phyloP scores from a whole-genome alignment of 176 grass and related monocot species.

The Luzula sylvatica region DNA sequence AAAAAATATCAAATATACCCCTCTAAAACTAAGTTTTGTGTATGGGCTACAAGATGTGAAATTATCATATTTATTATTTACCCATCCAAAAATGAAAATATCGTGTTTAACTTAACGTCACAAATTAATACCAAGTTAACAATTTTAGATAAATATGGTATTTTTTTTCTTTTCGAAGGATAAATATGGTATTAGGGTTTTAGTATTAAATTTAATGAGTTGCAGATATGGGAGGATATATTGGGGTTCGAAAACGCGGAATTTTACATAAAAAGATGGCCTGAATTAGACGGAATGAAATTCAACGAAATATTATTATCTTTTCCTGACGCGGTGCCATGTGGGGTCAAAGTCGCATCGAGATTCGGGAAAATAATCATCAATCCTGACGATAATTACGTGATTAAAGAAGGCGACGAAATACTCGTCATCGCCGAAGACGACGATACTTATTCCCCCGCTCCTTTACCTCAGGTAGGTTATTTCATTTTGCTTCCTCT shows the following conservation, averaged over 20 bases:
- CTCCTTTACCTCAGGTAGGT: slow-evolving; percentile 50
- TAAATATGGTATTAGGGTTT: too few species aligned
- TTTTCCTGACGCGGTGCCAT: slow-evolving; percentile 93
- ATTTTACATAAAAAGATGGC: slow-evolving; percentile 95
- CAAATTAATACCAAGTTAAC: too few species aligned
- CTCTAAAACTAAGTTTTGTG: too few species aligned
- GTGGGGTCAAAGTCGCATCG: slow-evolving; percentile 80
- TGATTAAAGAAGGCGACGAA: slow-evolving; percentile 84
- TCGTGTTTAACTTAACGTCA: too few species aligned
- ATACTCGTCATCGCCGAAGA: slow-evolving; percentile 96
- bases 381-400: slow-evolving; percentile 76
- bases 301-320: slow-evolving; percentile 88
- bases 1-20: not conserved
- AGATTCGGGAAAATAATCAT: slow-evolving; percentile 80
- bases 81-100: too few species aligned
- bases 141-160: too few species aligned
- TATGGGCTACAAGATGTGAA: too few species aligned
- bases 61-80: too few species aligned
- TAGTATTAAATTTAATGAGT: too few species aligned
- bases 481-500: not conserved
- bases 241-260: slow-evolving; percentile 98
- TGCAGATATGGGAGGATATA: slow-evolving; percentile 99
- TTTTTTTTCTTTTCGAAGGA: too few species aligned
- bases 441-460: slow-evolving; percentile 92
- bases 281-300: slow-evolving; percentile 72